These are phyloP conservation scores for Colletotrichum kahawae DNA, from an alignment of 2,329 filamentous ascomycete genomes.

Conservation along the genomic window DNA sequence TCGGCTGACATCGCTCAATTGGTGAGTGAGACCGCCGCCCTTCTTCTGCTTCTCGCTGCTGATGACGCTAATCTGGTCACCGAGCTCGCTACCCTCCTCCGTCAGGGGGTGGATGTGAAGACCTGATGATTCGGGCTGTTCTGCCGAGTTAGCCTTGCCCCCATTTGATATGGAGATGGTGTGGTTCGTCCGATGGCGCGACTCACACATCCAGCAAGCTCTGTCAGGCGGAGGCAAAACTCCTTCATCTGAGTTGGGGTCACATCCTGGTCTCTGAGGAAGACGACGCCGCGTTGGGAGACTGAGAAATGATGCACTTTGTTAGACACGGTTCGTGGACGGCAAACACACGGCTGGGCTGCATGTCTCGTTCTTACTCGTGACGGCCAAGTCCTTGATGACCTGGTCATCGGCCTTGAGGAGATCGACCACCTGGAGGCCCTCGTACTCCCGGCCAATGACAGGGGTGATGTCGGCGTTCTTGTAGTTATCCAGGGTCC, in stretches of 20 bases:
- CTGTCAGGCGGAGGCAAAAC: constrained; percentile 39
- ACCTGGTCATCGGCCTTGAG: constrained; percentile 47
- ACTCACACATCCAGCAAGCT: constrained; percentile 32
- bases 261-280: constrained; percentile 39
- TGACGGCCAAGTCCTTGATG: constrained; percentile 59
- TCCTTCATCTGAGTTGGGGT: constrained; percentile 42
- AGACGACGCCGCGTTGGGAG: constrained; percentile 43
- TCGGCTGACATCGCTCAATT: constrained; percentile 53
- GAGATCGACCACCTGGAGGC: constrained; percentile 38
- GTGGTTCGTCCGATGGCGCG: not conserved
- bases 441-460: constrained; percentile 53
- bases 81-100: constrained; percentile 55
- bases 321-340: not conserved
- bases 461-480: constrained; percentile 48
- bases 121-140: constrained; percentile 48
- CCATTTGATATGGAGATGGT: not conserved
- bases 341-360: not conserved
- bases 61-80: constrained; percentile 62
- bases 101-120: constrained; percentile 61
- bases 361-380: constrained; percentile 27
- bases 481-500: constrained; percentile 43
- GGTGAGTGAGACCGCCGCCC: constrained; percentile 55
- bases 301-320: constrained; percentile 16
- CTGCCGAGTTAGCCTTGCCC: not conserved
- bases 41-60: constrained; percentile 61